Evolutionary conservation across 495 filamentous ascomycete species (phyloP), one percentile per base, ranked within the genome.

Genomic region (Friedmanniomyces endolithicus): DNA sequence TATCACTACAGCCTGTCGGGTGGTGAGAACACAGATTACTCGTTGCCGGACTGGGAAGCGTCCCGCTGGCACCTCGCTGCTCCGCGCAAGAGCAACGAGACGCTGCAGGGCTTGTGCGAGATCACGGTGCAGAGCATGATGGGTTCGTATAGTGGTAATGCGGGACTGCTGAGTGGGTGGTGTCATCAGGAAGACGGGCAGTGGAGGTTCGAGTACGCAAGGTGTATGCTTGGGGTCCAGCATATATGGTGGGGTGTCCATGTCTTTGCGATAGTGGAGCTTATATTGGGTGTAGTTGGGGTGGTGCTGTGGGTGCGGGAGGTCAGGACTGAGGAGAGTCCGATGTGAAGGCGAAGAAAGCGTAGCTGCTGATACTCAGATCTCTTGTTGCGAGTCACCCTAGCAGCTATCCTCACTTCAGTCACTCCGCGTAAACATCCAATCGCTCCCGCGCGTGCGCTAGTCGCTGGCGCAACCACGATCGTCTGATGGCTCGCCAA

Each of bases 101-200:
- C 22, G 2, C 11, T 74, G 1, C 78, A 78, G 0, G 79, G 78
- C 0, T 73, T 95, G n/a, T 72, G 89, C 2, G 92, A 97, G 69
- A 79, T 96, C 50, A 98, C 92, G 0, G 84, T 97, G 6, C 78
- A 88, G n/a, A 94, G 88, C 61, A 96, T 98, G 92, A 98, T 98
- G 92, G 92, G 90, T 22, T 85, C 85, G 27, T 97, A 81, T 63
- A 82, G 81, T 19, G 92, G 92, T 3, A 89, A 94, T 67, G 90
- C 88, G 0, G 94, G 87, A 0, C 71, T 98, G 29, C 65, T 98
- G 41, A 89, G 83, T 39, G 73, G 84, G 1, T 98, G 94, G 94
- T 97, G 88, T 64, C 86, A 97, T 68, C 63, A 75, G 40, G 70
- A 74, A 6, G 50, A 6, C 6, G 71, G 58, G 48, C 82, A 86